These are phyloP conservation scores for Fusarium sp. DNA, from an alignment of 2,329 filamentous ascomycete genomes.

Conservation along the genomic window DNA sequence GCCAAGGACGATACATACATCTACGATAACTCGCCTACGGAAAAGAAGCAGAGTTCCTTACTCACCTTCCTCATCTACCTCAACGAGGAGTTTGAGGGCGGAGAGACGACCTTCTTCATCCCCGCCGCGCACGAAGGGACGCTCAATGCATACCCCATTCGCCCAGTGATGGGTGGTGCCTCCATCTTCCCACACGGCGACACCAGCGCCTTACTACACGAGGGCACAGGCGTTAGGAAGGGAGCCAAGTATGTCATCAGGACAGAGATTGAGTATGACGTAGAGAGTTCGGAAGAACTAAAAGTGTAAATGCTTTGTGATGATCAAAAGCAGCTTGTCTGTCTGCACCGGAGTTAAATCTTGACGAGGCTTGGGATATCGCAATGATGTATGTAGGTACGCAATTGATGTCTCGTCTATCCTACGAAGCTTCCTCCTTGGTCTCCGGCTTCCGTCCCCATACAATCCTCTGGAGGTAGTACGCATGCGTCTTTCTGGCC, in stretches of 20 bases:
- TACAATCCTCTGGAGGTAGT: slow-evolving; percentile 46
- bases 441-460: slow-evolving; percentile 36
- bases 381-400: slow-evolving; percentile 4
- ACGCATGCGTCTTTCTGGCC: slow-evolving; percentile 43
- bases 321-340: neutral
- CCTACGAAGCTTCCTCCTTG: neutral
- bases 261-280: slow-evolving; percentile 78
- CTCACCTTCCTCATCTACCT: slow-evolving; percentile 78
- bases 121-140: slow-evolving; percentile 73
- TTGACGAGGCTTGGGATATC: neutral
- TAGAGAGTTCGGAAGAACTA: slow-evolving; percentile 53
- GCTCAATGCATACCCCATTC: slow-evolving; percentile 77
- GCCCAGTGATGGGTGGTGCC: slow-evolving; percentile 75
- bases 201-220: slow-evolving; percentile 73
- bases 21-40: slow-evolving; percentile 73
- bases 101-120: slow-evolving; percentile 78
- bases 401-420: slow-evolving; percentile 6
- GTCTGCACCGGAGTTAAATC: neutral
- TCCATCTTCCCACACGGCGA: slow-evolving; percentile 79
- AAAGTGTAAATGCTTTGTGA: neutral
- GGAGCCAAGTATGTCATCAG: slow-evolving; percentile 77
- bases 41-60: slow-evolving; percentile 72
- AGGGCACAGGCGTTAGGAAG: slow-evolving; percentile 76
- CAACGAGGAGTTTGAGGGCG: slow-evolving; percentile 78
- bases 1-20: slow-evolving; percentile 68